phyloP scores from a whole-genome alignment of 2,329 filamentous ascomycete genomes.

The Sporothrix dimorphospora region DNA sequence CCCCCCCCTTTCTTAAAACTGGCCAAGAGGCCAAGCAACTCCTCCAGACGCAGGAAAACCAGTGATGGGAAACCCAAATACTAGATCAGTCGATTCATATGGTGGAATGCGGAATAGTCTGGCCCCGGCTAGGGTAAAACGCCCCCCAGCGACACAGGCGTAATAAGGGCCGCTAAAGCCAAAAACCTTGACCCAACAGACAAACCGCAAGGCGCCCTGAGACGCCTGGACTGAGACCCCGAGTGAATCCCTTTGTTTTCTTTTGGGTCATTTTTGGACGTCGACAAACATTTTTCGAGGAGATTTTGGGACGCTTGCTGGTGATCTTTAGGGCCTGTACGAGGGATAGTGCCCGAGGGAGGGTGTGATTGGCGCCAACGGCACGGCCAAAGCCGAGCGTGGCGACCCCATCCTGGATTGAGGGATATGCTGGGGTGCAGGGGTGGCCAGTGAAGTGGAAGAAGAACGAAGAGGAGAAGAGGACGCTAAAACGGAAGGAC shows the following conservation, averaged over 20 bases:
- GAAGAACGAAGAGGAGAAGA: neutral
- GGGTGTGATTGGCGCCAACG: conserved; percentile 14
- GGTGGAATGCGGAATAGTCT: no score
- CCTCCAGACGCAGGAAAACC: no score
- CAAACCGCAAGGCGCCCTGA: no score
- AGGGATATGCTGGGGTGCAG: conserved; percentile 16
- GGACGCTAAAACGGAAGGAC: no score
- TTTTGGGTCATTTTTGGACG: neutral
- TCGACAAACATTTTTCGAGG: neutral
- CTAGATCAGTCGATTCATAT: neutral
- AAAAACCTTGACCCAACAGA: no score
- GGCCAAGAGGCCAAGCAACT: no score
- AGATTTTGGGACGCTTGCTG: neutral
- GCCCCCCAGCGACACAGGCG: neutral
- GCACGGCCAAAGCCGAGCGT: no score
- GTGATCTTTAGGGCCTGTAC: no score
- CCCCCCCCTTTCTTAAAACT: no score
- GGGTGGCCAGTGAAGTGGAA: conserved; percentile 9
- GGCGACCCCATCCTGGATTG: neutral
- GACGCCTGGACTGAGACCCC: neutral
- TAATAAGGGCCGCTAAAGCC: no score
- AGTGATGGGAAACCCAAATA: no score
- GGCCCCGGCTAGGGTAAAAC: no score
- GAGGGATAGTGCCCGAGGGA: conserved; percentile 6
- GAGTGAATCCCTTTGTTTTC: neutral